Percentiles rank a stretch among this genome's conserved stretches.
Conservation (phyloP, 768 basidiomycete genomes). For the Boletus reticuloceps region DNA sequence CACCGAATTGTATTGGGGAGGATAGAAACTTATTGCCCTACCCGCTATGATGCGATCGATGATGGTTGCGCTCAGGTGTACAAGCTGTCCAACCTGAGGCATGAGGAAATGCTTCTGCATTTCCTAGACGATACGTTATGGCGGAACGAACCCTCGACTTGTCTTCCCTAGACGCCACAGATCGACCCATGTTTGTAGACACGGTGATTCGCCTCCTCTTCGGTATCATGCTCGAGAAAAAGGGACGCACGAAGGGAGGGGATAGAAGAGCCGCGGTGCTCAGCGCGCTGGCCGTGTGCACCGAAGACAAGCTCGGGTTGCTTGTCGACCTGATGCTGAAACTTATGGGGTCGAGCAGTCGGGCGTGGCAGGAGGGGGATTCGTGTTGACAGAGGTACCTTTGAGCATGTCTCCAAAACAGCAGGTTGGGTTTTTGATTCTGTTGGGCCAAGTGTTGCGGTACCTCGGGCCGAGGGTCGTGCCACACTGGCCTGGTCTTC, state of each 20-base stretch:
- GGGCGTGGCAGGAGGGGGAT: slow-evolving; percentile 25
- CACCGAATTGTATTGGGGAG: no score
- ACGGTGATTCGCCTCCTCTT: slow-evolving; percentile 75
- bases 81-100: slow-evolving; percentile 58
- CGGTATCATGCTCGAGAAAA: slow-evolving; percentile 86
- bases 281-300: slow-evolving; percentile 68
- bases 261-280: no score
- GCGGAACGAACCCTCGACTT: slow-evolving; percentile 68
- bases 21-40: no score
- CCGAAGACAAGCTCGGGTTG: no score
- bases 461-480: no score
- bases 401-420: not conserved
- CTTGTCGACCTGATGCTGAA: slow-evolving; percentile 87
- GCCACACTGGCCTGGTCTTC: no score
- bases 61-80: slow-evolving; percentile 70
- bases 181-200: slow-evolving; percentile 66
- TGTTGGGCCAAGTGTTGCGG: slow-evolving; percentile 31
- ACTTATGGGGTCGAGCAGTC: slow-evolving; percentile 49
- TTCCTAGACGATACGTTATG: slow-evolving; percentile 80
- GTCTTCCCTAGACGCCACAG: slow-evolving; percentile 21
- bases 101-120: slow-evolving; percentile 62
- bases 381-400: slow-evolving; percentile 29
- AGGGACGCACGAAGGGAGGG: no score
- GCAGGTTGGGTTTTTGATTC: slow-evolving; percentile 65
- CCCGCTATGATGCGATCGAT: no score